Evolutionary conservation across 2,329 filamentous ascomycete species (phyloP).

Genomic region (Paradendryphiella salina): DNA sequence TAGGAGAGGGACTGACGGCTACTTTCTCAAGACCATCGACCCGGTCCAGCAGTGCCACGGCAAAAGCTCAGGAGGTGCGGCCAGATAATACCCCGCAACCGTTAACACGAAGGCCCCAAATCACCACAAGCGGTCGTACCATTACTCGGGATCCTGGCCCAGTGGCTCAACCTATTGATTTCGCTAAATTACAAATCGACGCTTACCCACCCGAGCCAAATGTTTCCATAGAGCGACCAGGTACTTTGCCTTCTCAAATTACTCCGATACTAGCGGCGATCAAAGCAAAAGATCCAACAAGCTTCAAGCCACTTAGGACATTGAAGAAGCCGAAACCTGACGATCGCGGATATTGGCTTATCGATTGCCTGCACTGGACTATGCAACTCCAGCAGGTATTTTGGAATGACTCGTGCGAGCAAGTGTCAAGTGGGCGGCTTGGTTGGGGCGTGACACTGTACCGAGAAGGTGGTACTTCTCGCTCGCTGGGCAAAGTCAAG

Average conservation of each 20-base stretch:
- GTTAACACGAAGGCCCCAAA: neutral
- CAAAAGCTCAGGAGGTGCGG: neutral
- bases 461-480: constrained; percentile 38
- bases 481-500: constrained; percentile 54
- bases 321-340: constrained; percentile 57
- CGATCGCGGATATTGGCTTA: constrained; percentile 78
- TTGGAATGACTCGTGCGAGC: constrained; percentile 66
- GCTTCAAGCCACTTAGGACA: constrained; percentile 45
- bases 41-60: neutral
- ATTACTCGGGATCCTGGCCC: neutral
- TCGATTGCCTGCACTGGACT: constrained; percentile 63
- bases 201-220: constrained; percentile 33
- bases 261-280: constrained; percentile 30
- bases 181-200: constrained; percentile 27
- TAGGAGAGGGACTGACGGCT: neutral
- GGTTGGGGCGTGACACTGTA: constrained; percentile 69
- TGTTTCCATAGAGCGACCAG: constrained; percentile 24
- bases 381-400: constrained; percentile 54
- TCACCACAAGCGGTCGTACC: neutral
- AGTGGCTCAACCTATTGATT: constrained; percentile 17
- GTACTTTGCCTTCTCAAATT: constrained; percentile 33
- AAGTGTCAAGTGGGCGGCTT: constrained; percentile 61
- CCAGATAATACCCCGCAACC: neutral
- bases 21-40: neutral
- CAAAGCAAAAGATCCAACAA: constrained; percentile 34